Percentiles rank a stretch among this genome's conserved stretches.
Conservation (phyloP, 106 monocot genomes). For the Dendrobium chrysotoxum region DNA sequence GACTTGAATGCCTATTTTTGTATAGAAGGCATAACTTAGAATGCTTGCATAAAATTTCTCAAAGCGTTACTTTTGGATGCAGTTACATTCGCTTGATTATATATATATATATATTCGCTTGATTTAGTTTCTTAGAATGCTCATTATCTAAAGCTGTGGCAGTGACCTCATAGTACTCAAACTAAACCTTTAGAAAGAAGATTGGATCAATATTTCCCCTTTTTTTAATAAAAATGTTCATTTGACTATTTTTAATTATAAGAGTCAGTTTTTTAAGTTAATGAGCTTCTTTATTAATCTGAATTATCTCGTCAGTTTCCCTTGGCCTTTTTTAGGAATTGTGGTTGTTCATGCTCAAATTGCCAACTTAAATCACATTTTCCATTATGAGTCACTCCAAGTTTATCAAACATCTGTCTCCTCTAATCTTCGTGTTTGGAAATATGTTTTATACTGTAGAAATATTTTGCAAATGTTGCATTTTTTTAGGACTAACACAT, state of each 20-base stretch:
- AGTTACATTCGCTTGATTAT: not conserved
- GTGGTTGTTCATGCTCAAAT: not conserved
- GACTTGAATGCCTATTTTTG: not conserved
- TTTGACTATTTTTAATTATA: too few species aligned
- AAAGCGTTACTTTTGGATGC: not conserved
- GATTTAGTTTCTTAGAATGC: not conserved
- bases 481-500: too few species aligned
- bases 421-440: too few species aligned
- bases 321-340: not conserved
- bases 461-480: too few species aligned
- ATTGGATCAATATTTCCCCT: not conserved
- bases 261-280: too few species aligned
- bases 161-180: not conserved
- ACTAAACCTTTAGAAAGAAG: not conserved
- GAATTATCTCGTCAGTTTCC: too few species aligned
- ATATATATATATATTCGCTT: not conserved
- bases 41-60: not conserved
- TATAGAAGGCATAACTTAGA: not conserved
- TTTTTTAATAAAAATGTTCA: too few species aligned
- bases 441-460: too few species aligned
- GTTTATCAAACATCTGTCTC: too few species aligned
- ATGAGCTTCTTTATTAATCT: too few species aligned
- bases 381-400: too few species aligned
- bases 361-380: not conserved
- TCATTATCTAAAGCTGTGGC: not conserved